Percentiles rank a stretch among this genome's conserved stretches.
Conservation (phyloP, 2,329 filamentous ascomycete genomes). For the Diplodia sapinea region DNA sequence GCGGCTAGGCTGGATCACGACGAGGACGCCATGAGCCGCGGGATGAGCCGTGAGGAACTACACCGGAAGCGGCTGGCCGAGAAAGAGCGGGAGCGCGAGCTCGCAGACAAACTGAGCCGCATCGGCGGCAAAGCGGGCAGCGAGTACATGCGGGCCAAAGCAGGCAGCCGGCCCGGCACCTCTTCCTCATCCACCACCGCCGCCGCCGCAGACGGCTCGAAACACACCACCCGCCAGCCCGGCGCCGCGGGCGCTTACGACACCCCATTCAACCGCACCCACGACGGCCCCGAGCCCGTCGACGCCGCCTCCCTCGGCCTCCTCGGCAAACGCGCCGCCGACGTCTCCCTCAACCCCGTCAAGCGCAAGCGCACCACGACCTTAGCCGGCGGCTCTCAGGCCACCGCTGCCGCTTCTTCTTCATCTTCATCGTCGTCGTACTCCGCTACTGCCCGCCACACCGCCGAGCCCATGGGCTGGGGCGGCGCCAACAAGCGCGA, state of each 20-base stretch:
- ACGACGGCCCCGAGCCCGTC: constrained; percentile 5
- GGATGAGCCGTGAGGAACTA: constrained; percentile 68
- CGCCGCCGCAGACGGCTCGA: background rate
- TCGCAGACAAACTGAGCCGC: constrained; percentile 70
- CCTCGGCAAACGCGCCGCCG: constrained; percentile 51
- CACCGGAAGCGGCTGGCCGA: constrained; percentile 68
- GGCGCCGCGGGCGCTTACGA: constrained; percentile 33
- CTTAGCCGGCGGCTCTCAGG: background rate
- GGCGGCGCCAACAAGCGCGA: constrained; percentile 46
- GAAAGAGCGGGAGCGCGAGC: constrained; percentile 73
- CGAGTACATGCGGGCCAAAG: constrained; percentile 67
- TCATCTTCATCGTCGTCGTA: background rate
- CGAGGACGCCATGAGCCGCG: constrained; percentile 61
- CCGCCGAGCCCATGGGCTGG: constrained; percentile 54
- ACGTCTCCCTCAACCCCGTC: constrained; percentile 51
- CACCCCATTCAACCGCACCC: constrained; percentile 26
- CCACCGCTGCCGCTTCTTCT: constrained; percentile 38
- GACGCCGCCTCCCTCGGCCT: constrained; percentile 51
- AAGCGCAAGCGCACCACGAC: constrained; percentile 51
- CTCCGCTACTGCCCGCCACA: background rate
- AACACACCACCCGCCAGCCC: background rate
- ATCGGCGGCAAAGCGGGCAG: constrained; percentile 68
- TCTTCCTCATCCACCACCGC: background rate
- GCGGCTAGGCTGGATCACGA: constrained; percentile 70
- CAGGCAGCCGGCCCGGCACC: background rate